Evolutionary conservation across 164 flowering plant genomes (phyloP).

Genomic region (Taxillus chinensis): DNA sequence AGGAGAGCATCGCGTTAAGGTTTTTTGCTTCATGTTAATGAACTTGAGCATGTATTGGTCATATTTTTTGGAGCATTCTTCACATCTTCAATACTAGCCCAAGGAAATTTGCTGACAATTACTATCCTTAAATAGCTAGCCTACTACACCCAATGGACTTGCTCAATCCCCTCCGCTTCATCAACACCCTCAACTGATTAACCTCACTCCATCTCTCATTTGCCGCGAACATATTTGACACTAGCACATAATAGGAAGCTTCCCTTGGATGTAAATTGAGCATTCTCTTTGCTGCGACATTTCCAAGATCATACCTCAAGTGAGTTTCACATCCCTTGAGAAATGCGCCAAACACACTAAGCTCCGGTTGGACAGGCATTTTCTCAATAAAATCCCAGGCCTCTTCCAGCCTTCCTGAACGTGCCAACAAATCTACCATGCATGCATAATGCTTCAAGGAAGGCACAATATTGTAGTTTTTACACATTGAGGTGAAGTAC

Average conservation of each 20-base stretch:
- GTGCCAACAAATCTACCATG: constrained; percentile 63
- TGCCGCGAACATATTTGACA: constrained; percentile 48
- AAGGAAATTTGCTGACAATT: too few relatives aligned
- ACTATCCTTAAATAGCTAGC: too few relatives aligned
- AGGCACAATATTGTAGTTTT: constrained; percentile 37
- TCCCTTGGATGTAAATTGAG: constrained; percentile 43
- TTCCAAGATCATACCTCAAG: constrained; percentile 56
- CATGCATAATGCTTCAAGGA: constrained; percentile 66
- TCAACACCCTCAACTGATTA: constrained; percentile 40
- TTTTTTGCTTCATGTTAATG: too few relatives aligned
- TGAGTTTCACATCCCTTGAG: constrained; percentile 67
- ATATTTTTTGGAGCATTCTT: too few relatives aligned
- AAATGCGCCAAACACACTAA: constrained; percentile 47
- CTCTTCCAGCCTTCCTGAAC: constrained; percentile 63
- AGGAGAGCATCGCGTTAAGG: too few relatives aligned
- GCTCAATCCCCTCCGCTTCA: constrained; percentile 44
- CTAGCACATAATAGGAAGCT: constrained; percentile 49
- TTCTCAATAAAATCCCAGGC: constrained; percentile 48
- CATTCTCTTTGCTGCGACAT: constrained; percentile 45
- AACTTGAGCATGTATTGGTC: too few relatives aligned
- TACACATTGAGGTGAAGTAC: constrained; percentile 41
- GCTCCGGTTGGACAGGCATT: constrained; percentile 52
- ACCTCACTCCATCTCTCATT: constrained; percentile 52
- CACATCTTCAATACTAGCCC: too few relatives aligned
- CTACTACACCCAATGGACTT: constrained; percentile 55